Evolutionary conservation across 2,329 filamentous ascomycete species (phyloP).

Genomic region (Fusarium torreyae): DNA sequence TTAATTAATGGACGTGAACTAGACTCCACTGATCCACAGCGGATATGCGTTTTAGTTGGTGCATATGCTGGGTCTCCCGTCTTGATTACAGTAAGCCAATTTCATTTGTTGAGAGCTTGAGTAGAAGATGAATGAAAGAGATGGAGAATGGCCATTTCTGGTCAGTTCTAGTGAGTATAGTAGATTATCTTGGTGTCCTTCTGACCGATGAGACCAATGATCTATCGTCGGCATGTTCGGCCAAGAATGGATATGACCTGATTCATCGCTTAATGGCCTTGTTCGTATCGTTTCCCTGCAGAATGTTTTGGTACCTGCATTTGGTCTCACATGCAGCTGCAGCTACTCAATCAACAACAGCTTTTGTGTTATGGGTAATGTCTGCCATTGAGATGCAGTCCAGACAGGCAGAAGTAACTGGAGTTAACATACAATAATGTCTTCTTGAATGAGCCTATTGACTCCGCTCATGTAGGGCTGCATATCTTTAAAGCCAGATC

Average conservation of each 20-base stretch:
- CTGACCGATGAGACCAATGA: too few species aligned
- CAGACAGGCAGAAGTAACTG: fast-evolving
- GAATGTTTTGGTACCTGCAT: constrained; percentile 18
- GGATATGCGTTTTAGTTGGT: constrained; percentile 23
- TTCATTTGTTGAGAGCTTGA: background rate
- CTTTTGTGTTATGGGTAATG: background rate
- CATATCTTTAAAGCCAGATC: background rate
- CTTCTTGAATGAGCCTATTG: too few species aligned
- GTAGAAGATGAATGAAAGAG: too few species aligned
- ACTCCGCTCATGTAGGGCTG: background rate
- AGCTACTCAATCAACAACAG: background rate
- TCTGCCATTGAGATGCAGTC: background rate
- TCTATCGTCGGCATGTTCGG: background rate
- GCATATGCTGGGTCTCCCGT: background rate
- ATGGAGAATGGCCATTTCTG: too few species aligned
- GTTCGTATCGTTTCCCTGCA: constrained; percentile 9
- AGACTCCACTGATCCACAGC: constrained; percentile 26
- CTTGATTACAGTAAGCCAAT: constrained; percentile 2
- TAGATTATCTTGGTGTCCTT: too few species aligned
- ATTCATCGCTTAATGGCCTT: background rate
- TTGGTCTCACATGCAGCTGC: background rate
- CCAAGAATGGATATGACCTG: constrained; percentile 1
- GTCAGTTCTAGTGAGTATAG: too few species aligned
- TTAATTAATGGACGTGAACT: background rate
- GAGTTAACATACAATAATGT: too few species aligned